phyloP scores from a whole-genome alignment of 768 basidiomycete species.

The Phaffia tasmanica region DNA sequence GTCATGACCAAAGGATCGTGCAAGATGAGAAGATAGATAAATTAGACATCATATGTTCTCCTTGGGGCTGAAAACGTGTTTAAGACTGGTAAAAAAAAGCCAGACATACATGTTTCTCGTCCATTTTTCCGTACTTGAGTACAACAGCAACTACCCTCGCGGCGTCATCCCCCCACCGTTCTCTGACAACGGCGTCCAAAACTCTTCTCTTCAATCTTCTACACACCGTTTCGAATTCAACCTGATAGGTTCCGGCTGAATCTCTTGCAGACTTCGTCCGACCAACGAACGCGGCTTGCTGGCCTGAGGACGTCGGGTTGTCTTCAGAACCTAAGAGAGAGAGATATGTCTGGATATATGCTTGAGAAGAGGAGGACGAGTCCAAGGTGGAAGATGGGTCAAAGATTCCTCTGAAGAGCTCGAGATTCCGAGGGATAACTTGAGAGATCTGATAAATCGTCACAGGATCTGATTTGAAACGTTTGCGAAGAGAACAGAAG shows the following conservation, averaged over 20 bases:
- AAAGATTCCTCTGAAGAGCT: constrained; percentile 40
- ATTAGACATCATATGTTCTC: no score
- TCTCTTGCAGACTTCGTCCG: constrained; percentile 45
- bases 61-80: no score
- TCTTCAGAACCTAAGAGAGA: constrained; percentile 68
- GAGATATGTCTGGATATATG: constrained; percentile 67
- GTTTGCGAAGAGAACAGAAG: neutral
- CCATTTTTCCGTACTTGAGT: constrained; percentile 74
- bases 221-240: constrained; percentile 66
- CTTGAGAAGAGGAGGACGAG: constrained; percentile 41
- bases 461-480: constrained; percentile 24
- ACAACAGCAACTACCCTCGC: constrained; percentile 71
- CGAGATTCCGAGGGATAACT: constrained; percentile 22
- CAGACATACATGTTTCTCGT: constrained; percentile 72
- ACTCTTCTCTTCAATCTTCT: constrained; percentile 57
- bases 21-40: no score
- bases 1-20: constrained; percentile 2
- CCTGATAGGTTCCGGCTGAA: constrained; percentile 48
- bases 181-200: constrained; percentile 65
- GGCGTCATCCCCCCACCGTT: constrained; percentile 71
- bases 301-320: constrained; percentile 64
- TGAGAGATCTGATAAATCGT: constrained; percentile 30
- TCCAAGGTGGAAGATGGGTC: constrained; percentile 49
- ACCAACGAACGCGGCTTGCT: constrained; percentile 60
- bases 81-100: neutral